Evolutionary conservation across 306 rosid species (phyloP).

Genomic region (Purshia tridentata): DNA sequence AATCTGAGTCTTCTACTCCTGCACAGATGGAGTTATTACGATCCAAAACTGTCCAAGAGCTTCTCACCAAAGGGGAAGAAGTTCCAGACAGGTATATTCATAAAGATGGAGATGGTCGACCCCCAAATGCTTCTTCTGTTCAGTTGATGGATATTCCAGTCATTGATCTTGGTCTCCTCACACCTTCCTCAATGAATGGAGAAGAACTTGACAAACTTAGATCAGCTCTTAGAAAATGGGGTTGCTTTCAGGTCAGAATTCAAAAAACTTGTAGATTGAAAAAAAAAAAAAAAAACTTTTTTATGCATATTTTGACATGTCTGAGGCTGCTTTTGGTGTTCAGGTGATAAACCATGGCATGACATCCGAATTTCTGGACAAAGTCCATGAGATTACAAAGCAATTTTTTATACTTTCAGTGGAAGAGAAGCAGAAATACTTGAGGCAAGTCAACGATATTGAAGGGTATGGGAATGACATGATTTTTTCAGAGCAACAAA

Average conservation of each 20-base stretch:
- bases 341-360: conserved; percentile 72
- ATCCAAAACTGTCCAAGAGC: conserved; percentile 40
- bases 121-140: conserved; percentile 22
- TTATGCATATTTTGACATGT: no score
- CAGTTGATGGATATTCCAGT: conserved; percentile 31
- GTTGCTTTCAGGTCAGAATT: conserved; percentile 39
- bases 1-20: no score
- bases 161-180: conserved; percentile 28
- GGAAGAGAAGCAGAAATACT: conserved; percentile 62
- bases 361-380: conserved; percentile 47
- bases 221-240: conserved; percentile 25
- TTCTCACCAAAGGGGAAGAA: not conserved
- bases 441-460: conserved; percentile 32
- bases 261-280: not conserved
- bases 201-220: conserved; percentile 16
- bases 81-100: conserved; percentile 36
- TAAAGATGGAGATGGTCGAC: conserved; percentile 30
- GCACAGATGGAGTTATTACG: not conserved
- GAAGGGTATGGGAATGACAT: conserved; percentile 63
- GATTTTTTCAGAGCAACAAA: conserved; percentile 34
- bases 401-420: conserved; percentile 41
- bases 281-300: no score
- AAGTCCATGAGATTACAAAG: conserved; percentile 42
- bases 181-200: not conserved
- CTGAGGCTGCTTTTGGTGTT: conserved; percentile 3